Evolutionary conservation across 2,329 filamentous ascomycete species (phyloP), one percentile per base, ranked within the genome.

Genomic region (Tricladium varicosporioides): DNA sequence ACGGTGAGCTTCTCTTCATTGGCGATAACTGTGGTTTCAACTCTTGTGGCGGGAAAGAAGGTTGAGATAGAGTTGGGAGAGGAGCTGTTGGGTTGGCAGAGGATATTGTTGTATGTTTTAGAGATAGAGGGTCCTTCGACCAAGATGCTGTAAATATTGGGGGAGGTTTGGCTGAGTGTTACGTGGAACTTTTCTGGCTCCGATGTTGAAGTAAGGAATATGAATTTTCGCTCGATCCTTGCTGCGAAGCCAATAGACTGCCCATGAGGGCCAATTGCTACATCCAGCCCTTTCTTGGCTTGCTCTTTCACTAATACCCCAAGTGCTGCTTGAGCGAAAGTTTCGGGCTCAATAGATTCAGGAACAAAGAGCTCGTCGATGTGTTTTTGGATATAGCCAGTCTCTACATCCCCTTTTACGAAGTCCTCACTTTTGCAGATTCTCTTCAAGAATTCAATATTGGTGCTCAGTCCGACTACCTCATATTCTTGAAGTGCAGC

Each of bases 361-460:
- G 82, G 80, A 18, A 78, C 77, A 70, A 97, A 97, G 1, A 99
- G 81, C 63, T 92, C 88, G 10, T 85, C 81, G 58, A 83, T 82
- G 75, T 95, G 88, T 72, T 96, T 96, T 54, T 92, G 87, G 63
- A 99, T 97, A 71, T 96, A 99, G 1, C 93, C 93, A 0, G 94
- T 99, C 73, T 99, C 93, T 13, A 99, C 92, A 16, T 94, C 85
- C 8, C 93, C 94, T 10, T 82, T 82, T 56, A 96, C 82, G 69
- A 99, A 99, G 50, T 88, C 90, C 0, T 84, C 81, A 58, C 89
- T 92, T 47, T 85, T 82, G 71, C 92, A 96, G 55, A 97, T 81
- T 8, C 86, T 83, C 77, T 97, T 97, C 58, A 99, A 76, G 69
- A 99, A 99, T 72, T 97, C 94, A 60, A 99, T 92, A 70, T 99